phyloP scores from a whole-genome alignment of 257 asterid genomes.

The Plantago ovata region DNA sequence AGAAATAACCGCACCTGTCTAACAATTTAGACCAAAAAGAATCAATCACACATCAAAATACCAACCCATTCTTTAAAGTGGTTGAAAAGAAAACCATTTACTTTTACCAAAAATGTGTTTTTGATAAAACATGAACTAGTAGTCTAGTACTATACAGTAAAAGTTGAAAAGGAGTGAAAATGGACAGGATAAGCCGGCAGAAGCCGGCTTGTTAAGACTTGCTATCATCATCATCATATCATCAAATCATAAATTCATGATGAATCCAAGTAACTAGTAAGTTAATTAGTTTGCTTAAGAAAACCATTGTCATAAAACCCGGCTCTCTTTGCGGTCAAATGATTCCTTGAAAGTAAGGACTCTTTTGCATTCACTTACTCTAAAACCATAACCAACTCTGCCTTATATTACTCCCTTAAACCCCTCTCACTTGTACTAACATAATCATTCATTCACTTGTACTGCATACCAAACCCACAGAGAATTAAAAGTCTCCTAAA shows the following conservation, averaged over 20 bases:
- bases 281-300: constrained; percentile 66
- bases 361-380: constrained; percentile 14
- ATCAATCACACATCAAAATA: no score
- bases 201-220: constrained; percentile 38
- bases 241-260: no score
- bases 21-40: no score
- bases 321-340: constrained; percentile 54
- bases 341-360: constrained; percentile 51
- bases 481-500: background rate
- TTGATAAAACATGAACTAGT: no score
- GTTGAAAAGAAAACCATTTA: no score
- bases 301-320: constrained; percentile 9
- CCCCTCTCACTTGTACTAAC: constrained; percentile 20
- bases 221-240: constrained; percentile 23
- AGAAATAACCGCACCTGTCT: no score
- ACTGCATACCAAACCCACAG: background rate
- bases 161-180: constrained; percentile 21
- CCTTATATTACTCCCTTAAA: constrained; percentile 24
- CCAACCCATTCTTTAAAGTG: no score
- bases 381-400: constrained; percentile 28
- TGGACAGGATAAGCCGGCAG: constrained; percentile 19
- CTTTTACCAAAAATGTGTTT: no score
- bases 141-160: constrained; percentile 18
- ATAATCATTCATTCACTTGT: no score
- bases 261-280: background rate